Conservation (phyloP, 352 stramenopile species). For the Phytophthora tubulina region DNA sequence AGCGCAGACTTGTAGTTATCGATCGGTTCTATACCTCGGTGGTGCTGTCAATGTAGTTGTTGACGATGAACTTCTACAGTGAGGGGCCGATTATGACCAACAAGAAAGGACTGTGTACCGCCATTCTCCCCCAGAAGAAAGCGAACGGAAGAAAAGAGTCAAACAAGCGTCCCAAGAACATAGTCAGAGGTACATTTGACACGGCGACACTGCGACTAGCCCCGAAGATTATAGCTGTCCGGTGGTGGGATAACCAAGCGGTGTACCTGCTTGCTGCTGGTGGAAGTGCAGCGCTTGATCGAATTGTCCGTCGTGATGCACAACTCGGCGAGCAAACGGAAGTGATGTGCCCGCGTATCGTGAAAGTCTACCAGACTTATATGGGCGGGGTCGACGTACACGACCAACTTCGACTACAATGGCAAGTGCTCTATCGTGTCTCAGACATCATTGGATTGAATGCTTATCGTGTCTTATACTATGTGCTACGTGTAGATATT, state of each 20-base stretch:
- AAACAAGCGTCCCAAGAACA: too few relatives aligned
- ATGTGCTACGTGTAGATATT: not conserved
- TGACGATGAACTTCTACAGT: conserved; percentile 17
- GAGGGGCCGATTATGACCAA: conserved; percentile 8
- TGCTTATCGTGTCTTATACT: not conserved
- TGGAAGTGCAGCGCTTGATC: not conserved
- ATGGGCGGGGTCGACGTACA: conserved; percentile 2
- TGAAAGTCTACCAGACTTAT: not conserved
- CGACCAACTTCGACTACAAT: not conserved
- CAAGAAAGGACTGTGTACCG: not conserved
- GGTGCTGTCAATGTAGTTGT: conserved; percentile 10
- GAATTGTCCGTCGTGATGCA: not conserved
- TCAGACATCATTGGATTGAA: not conserved
- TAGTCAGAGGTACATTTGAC: too few relatives aligned
- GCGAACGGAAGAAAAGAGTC: not conserved
- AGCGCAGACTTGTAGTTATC: not conserved
- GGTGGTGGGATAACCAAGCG: not conserved
- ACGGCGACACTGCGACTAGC: not conserved
- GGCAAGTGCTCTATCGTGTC: not conserved
- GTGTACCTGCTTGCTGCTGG: not conserved
- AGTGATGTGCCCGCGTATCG: not conserved
- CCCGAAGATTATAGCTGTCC: not conserved
- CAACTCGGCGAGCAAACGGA: not conserved
- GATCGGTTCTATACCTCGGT: conserved; percentile 8
- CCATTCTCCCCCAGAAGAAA: not conserved